Conservation (phyloP, 2,329 filamentous ascomycete genomes). For the Pseudogymnoascus sp. region DNA sequence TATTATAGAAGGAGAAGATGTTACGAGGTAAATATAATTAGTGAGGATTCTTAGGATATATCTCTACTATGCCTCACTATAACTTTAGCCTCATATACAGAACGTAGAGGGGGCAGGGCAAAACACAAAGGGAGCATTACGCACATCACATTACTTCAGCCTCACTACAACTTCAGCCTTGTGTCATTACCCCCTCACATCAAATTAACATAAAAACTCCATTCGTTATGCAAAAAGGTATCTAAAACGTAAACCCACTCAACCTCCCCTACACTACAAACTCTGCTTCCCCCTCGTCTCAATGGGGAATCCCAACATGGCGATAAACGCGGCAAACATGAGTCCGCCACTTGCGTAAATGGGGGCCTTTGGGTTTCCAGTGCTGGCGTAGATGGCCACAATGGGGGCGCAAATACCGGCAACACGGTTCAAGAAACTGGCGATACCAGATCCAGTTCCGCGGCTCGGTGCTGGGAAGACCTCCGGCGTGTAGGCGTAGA, state of each 20-base stretch:
- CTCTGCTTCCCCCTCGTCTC: conserved; percentile 54
- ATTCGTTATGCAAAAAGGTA: conserved; percentile 4
- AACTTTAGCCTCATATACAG: too few species aligned
- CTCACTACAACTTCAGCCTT: too few species aligned
- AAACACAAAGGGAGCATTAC: too few species aligned
- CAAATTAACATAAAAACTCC: neutral
- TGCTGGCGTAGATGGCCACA: conserved; percentile 46
- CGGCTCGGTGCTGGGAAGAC: conserved; percentile 66
- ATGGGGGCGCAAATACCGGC: conserved; percentile 62
- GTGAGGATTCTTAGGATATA: too few species aligned
- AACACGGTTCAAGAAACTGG: conserved; percentile 62
- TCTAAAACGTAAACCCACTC: neutral
- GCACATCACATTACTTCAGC: too few species aligned
- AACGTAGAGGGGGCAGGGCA: too few species aligned
- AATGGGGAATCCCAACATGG: conserved; percentile 53
- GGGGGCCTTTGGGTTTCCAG: conserved; percentile 43
- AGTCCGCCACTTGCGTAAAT: conserved; percentile 50
- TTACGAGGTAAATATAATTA: too few species aligned
- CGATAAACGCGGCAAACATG: conserved; percentile 52
- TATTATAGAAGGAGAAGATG: too few species aligned
- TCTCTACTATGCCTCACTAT: too few species aligned
- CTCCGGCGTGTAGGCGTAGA: conserved; percentile 72
- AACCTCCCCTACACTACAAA: conserved; percentile 31
- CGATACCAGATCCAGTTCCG: conserved; percentile 65
- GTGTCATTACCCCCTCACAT: too few species aligned